Evolutionary conservation across 345 rosid species (phyloP).

Genomic region (Mallotus nudiflorus): DNA sequence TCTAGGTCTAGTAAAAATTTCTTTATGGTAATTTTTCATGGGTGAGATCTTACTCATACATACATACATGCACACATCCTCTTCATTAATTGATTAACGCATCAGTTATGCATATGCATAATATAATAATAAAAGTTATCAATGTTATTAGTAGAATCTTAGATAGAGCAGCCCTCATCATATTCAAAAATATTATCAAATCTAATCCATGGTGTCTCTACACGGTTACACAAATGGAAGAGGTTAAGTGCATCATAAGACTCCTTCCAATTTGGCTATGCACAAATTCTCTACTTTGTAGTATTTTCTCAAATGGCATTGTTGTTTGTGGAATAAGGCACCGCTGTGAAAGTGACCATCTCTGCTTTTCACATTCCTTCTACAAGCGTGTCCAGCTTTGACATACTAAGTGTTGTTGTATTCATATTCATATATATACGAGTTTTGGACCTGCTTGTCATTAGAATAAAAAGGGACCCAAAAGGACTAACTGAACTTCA

Average conservation of each 20-base stretch:
- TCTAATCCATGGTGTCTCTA: conserved; percentile 25
- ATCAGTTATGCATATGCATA: too few species aligned
- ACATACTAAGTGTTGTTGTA: conserved; percentile 23
- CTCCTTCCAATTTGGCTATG: conserved; percentile 35
- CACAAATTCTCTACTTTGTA: conserved; percentile 33
- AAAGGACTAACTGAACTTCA: conserved; percentile 34
- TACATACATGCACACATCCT: too few species aligned
- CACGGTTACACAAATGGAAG: conserved; percentile 30
- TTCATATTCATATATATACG: conserved; percentile 27
- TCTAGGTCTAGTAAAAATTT: too few species aligned
- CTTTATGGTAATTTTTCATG: too few species aligned
- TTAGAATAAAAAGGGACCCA: conserved; percentile 3
- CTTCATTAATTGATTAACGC: background rate
- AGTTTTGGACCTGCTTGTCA: conserved; percentile 21
- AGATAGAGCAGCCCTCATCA: conserved; percentile 26
- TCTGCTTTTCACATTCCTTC: conserved; percentile 27
- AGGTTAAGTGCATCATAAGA: conserved; percentile 33
- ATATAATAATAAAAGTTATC: too few species aligned
- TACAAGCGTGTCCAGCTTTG: conserved; percentile 35
- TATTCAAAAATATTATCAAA: background rate
- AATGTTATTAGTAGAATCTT: conserved; percentile 12
- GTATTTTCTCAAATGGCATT: conserved; percentile 38
- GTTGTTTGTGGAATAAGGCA: conserved; percentile 33
- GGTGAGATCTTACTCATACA: too few species aligned
- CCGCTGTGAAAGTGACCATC: conserved; percentile 26